Percentiles rank a stretch among this genome's conserved stretches.
These are phyloP conservation scores for Immersiella caudata DNA, from an alignment of 495 filamentous ascomycete species.

Conservation along the genomic window DNA sequence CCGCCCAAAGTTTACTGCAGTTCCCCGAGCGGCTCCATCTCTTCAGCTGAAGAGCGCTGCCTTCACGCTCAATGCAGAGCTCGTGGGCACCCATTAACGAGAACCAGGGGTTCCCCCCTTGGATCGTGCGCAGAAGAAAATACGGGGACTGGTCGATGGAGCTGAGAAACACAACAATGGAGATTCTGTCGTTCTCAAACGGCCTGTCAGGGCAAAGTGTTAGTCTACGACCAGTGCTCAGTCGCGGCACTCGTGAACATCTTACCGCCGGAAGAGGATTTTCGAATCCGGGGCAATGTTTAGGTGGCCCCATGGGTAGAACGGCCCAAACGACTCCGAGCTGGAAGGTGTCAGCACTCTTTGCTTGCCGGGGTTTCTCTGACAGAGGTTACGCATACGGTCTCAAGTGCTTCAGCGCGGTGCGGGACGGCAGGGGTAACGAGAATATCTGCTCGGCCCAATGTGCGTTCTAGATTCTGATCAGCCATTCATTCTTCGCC, in stretches of 20 bases:
- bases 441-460: slow-evolving; percentile 63
- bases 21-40: slow-evolving; percentile 50
- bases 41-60: slow-evolving; percentile 51
- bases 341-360: slow-evolving; percentile 24
- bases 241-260: background rate
- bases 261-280: slow-evolving; percentile 56
- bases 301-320: slow-evolving; percentile 45
- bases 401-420: slow-evolving; percentile 48
- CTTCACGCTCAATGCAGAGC: slow-evolving; percentile 52
- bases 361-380: background rate
- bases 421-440: slow-evolving; percentile 52
- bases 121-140: slow-evolving; percentile 44
- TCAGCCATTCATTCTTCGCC: background rate
- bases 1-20: slow-evolving; percentile 53
- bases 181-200: slow-evolving; percentile 56
- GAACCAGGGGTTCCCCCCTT: slow-evolving; percentile 47
- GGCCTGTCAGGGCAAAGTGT: slow-evolving; percentile 34
- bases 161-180: slow-evolving; percentile 51
- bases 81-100: slow-evolving; percentile 52
- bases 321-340: slow-evolving; percentile 42
- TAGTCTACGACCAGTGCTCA: background rate
- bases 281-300: slow-evolving; percentile 49
- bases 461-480: slow-evolving; percentile 26
- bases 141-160: slow-evolving; percentile 45
- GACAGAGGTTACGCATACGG: slow-evolving; percentile 21